Base-by-base conservation (phyloP, 2,329 filamentous ascomycete species). In the Apiospora kogelbergensis region DNA sequence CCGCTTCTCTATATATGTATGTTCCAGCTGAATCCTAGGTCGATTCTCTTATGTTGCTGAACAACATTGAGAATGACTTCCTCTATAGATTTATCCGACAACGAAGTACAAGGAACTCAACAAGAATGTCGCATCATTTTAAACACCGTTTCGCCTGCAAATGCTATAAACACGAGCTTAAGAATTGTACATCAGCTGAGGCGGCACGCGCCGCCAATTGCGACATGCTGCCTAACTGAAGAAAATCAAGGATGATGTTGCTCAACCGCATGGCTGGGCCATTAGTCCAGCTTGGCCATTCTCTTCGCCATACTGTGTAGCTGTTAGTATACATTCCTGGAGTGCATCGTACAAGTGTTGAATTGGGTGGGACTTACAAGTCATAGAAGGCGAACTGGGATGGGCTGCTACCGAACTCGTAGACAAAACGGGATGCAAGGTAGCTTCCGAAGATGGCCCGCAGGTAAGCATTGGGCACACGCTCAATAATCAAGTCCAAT, bases 311-410 rank as follows among this genome's bases (percentile, higher is more conserved):
- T 91, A 77, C 89, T 91, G 72, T 74, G 60, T 11, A 57, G 41
- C 63, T 63, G 74, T 84, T 80, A 84, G 80, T 66, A 67, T 70
- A 42, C 66, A 37, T 40, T 60, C 40, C n/a, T 44, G 63, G 22
- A 26, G 5, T 37, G 13, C 15, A 20, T 20, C 40, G 17, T 42
- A 26, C 9, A 37, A 24, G 15, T 65, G 3, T 7, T 20, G 5
- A 24, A 30, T 30, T 2, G 37, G 40, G 24, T 26, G 33, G 63
- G 70, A 91, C 92, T 89, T 84, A 95, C 93, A 98, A 99, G 80
- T 97, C 94, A 82, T 97, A 99, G 86, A 99, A 99, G 46, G 95
- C 94, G 84, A 99, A 98, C 77, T 98, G 95, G 84, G 92, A 96
- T 6, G 96, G 95, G 73, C 89, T 91, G 79, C 94, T 95, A 76